phyloP scores from a whole-genome alignment of 2,329 filamentous ascomycete genomes.

The Blastomyces parvus region DNA sequence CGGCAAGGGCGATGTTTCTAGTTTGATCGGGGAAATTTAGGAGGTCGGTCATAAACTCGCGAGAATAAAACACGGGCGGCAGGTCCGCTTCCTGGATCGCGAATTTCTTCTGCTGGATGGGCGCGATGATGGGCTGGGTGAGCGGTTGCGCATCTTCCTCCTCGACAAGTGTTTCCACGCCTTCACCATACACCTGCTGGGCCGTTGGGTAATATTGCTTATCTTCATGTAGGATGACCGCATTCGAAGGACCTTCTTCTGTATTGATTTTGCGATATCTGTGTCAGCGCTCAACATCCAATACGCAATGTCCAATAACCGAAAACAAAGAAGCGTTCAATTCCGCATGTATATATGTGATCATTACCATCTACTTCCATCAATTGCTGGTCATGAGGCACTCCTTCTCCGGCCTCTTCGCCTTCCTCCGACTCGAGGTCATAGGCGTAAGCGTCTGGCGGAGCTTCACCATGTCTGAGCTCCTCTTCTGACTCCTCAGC shows the following conservation, averaged over 20 bases:
- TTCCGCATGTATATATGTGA: background rate
- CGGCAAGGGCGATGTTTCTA: slow-evolving; percentile 82
- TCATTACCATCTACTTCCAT: slow-evolving; percentile 79
- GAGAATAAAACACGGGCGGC: slow-evolving; percentile 76
- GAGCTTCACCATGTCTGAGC: slow-evolving; percentile 61
- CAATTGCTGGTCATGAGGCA: slow-evolving; percentile 63
- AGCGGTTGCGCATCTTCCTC: slow-evolving; percentile 95
- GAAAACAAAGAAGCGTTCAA: background rate
- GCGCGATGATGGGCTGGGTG: slow-evolving; percentile 84
- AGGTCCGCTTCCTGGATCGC: slow-evolving; percentile 85
- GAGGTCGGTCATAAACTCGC: slow-evolving; percentile 86
- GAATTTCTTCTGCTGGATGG: slow-evolving; percentile 92
- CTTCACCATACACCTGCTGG: slow-evolving; percentile 84
- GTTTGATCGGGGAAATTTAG: slow-evolving; percentile 95
- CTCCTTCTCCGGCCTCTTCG: slow-evolving; percentile 51
- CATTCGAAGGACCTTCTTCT: slow-evolving; percentile 82
- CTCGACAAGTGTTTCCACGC: slow-evolving; percentile 91
- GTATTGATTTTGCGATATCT: slow-evolving; percentile 20
- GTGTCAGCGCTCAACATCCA: slow-evolving; percentile 19
- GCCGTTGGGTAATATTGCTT: slow-evolving; percentile 99
- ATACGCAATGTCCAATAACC: background rate
- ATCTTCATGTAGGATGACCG: slow-evolving; percentile 95
- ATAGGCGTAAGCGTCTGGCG: slow-evolving; percentile 69
- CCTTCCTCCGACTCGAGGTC: slow-evolving; percentile 59
- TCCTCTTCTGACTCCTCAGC: slow-evolving; percentile 82